These are phyloP conservation scores for Russula abietina DNA, from an alignment of 768 basidiomycete genomes.

Conservation along the genomic window DNA sequence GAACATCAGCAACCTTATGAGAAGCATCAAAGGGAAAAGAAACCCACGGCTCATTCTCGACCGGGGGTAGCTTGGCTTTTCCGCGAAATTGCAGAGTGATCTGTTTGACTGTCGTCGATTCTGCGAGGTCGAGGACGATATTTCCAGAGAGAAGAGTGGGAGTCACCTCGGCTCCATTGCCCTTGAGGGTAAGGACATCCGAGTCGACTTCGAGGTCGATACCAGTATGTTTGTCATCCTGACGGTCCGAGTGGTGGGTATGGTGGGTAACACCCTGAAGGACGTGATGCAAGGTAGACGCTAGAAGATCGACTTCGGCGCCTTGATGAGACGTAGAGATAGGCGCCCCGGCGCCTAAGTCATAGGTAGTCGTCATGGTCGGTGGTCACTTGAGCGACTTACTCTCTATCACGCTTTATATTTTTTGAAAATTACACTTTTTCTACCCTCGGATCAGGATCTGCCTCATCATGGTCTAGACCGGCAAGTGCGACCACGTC, in stretches of 20 bases:
- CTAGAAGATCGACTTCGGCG: conserved; percentile 17
- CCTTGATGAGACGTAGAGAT: neutral
- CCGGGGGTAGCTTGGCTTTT: conserved; percentile 65
- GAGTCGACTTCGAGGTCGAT: conserved; percentile 75
- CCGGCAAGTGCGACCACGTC: no score
- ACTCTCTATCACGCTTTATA: neutral
- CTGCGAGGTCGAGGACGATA: conserved; percentile 71
- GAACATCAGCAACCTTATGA: conserved; percentile 1
- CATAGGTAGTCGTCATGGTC: neutral
- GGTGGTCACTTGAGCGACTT: neutral
- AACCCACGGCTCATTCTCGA: conserved; percentile 54
- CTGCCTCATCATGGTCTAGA: no score
- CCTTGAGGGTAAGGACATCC: conserved; percentile 65
- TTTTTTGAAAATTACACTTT: neutral
- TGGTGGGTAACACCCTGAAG: conserved; percentile 5
- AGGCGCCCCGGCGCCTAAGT: neutral
- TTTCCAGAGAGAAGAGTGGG: conserved; percentile 76
- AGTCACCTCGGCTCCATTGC: conserved; percentile 78
- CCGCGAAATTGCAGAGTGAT: conserved; percentile 81
- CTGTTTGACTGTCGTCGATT: conserved; percentile 79
- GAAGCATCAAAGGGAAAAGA: conserved; percentile 28
- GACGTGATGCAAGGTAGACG: conserved; percentile 17
- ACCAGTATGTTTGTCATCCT: conserved; percentile 40
- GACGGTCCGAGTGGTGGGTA: neutral
- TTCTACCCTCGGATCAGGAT: neutral